Base-by-base conservation (phyloP, 2,329 filamentous ascomycete species). In the Colletotrichum aenigma region DNA sequence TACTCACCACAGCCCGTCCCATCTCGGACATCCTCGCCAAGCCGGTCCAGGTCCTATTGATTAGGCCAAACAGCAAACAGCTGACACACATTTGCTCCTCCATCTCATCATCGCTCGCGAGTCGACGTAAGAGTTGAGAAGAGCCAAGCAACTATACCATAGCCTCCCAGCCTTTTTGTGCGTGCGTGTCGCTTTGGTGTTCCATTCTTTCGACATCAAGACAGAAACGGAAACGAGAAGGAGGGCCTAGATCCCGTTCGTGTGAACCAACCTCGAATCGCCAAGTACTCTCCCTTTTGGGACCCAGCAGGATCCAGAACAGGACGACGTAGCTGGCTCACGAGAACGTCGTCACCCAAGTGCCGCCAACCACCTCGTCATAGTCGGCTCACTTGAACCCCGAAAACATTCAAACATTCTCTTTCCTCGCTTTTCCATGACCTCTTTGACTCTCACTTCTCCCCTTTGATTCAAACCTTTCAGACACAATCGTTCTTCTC, bases 1-100 rank as follows among this genome's bases (percentile, higher is more conserved):
- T 58, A 43, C 61, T 43, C 34, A 34, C 58, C 43, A 38, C 32
- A 32, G 62, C 73, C 43, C 30, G 48, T 65, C 43, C 70, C 64
- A 34, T 65, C 64, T 36, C 58, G 36, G 61, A n/a, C 58, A 43
- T 60, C 36, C 30, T 52, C 52, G 64, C 74, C 56, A 74, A 74
- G 70, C 26, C 67, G 56, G 28, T 62, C 56, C 56, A 70, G 67
- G 21, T 62, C 55, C 74, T 76, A 71, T 76, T 71, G 71, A 71
- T 30, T 75, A 75, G 74, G 56, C 24, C 30, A 55, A 30, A n/a
- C 71, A 58, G 21, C 55, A 36, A 58, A 18, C 62, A n/a, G 30
- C 28, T n/a, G 30, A 43, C 28, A 32, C 18, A 36, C 15, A 60
- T 34, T 32, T 36, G 58, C 64, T 58, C 43, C 64, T 58, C 43